These are phyloP conservation scores for Starmera stellimalicola DNA, from an alignment of 1,139 yeast species.

Conservation along the genomic window DNA sequence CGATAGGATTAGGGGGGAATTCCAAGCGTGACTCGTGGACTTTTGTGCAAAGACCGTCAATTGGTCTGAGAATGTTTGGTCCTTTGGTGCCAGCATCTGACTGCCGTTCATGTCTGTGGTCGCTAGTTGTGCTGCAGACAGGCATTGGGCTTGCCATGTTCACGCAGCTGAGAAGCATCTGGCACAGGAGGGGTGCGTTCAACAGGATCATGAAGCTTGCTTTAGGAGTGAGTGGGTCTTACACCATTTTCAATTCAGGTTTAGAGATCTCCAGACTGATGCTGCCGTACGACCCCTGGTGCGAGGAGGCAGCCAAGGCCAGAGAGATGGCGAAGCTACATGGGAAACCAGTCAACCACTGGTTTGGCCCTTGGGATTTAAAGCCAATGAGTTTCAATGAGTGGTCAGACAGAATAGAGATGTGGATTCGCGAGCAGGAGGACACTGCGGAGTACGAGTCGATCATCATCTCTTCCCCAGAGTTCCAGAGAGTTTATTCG, in stretches of 20 bases:
- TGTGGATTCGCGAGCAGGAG: slow-evolving; percentile 15
- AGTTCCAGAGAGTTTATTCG: slow-evolving; percentile 11
- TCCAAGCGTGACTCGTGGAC: not conserved
- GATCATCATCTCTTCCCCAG: slow-evolving; percentile 9
- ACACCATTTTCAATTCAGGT: slow-evolving; percentile 24
- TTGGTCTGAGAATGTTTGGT: slow-evolving; percentile 52
- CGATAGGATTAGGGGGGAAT: not conserved
- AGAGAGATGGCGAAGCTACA: slow-evolving; percentile 33
- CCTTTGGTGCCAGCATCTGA: slow-evolving; percentile 60
- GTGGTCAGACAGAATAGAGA: slow-evolving; percentile 34
- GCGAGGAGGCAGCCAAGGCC: slow-evolving; percentile 44
- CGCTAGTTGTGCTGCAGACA: slow-evolving; percentile 39
- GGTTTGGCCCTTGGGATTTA: slow-evolving; percentile 53
- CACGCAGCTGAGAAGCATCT: slow-evolving; percentile 11
- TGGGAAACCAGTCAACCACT: slow-evolving; percentile 37
- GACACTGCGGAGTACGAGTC: not conserved
- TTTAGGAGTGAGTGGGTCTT: slow-evolving; percentile 12
- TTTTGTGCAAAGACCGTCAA: slow-evolving; percentile 35
- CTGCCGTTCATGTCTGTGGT: slow-evolving; percentile 37
- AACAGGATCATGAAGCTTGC: slow-evolving; percentile 9
- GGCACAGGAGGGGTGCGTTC: slow-evolving; percentile 8
- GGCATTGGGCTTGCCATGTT: slow-evolving; percentile 29
- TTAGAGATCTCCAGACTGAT: slow-evolving; percentile 40
- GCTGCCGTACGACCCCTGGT: slow-evolving; percentile 56
- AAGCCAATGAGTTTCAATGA: slow-evolving; percentile 42